A percentile compares a stretch with the other conserved stretches of the same genome.
These are phyloP conservation scores for Microsporum ferrugineum DNA, from an alignment of 2,329 filamentous ascomycete genomes.

Conservation along the genomic window DNA sequence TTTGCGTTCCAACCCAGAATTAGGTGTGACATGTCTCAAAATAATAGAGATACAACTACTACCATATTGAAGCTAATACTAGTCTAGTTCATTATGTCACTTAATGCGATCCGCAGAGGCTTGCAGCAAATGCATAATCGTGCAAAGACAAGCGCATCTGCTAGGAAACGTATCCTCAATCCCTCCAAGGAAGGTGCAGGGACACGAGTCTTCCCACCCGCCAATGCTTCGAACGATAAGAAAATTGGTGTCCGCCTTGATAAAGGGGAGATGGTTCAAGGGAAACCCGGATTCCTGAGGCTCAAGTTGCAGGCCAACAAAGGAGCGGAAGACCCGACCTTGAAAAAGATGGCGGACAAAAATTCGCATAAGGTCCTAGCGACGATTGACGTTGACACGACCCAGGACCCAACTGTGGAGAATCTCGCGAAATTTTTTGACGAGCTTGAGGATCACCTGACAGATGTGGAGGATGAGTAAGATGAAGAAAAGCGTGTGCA, in stretches of 20 bases:
- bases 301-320: neutral
- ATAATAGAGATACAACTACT: no score
- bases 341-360: neutral
- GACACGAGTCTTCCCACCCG: neutral
- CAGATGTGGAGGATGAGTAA: no score
- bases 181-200: neutral
- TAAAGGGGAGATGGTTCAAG: neutral
- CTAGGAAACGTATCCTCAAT: neutral
- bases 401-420: neutral
- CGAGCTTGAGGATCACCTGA: neutral
- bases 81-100: no score
- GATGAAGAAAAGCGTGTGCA: no score
- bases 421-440: neutral
- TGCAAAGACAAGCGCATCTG: no score
- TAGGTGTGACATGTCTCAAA: no score
- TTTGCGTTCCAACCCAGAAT: no score
- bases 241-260: neutral
- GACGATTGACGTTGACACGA: neutral
- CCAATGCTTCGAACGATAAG: no score
- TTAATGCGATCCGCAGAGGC: no score
- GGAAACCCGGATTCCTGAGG: no score
- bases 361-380: neutral
- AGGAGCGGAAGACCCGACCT: neutral
- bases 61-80: no score
- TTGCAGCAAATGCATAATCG: no score